Conservation (phyloP, 495 filamentous ascomycete species). For the Chaetomidium leptoderma region DNA sequence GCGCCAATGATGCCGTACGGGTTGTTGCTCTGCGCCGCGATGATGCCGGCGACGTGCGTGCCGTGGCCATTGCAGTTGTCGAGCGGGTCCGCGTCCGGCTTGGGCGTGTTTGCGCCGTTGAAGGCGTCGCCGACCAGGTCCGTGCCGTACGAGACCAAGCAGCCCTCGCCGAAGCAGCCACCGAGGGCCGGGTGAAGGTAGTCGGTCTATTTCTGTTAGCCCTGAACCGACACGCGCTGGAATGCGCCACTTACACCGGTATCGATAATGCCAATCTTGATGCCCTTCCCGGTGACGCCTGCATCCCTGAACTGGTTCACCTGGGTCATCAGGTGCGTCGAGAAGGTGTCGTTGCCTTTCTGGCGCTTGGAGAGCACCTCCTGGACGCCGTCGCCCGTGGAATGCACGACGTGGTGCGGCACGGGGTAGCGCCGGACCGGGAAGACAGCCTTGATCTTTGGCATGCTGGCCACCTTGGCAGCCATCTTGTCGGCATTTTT, state of each 20-base stretch:
- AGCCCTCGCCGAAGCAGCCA: conserved; percentile 52
- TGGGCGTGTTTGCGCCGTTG: conserved; percentile 38
- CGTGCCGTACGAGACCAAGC: conserved; percentile 50
- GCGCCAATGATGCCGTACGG: conserved; percentile 51
- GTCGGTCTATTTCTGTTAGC: conserved; percentile 45
- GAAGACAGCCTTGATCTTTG: conserved; percentile 45
- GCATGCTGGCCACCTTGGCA: conserved; percentile 35
- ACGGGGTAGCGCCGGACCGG: conserved; percentile 42
- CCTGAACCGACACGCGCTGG: background rate
- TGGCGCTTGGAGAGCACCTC: conserved; percentile 31
- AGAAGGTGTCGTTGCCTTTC: conserved; percentile 38
- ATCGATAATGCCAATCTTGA: conserved; percentile 49
- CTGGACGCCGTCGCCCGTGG: conserved; percentile 35
- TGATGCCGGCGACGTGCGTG: conserved; percentile 50
- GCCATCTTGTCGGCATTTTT: conserved; percentile 40
- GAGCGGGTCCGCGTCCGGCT: conserved; percentile 45
- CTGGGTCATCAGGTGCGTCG: conserved; percentile 46
- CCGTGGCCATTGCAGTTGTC: conserved; percentile 47
- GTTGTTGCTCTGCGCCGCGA: conserved; percentile 50
- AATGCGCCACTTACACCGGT: conserved; percentile 38
- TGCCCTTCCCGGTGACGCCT: conserved; percentile 42
- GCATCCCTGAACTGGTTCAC: conserved; percentile 46
- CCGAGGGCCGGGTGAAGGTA: conserved; percentile 56
- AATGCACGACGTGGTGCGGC: conserved; percentile 44
- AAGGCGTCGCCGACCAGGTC: conserved; percentile 53